Evolutionary conservation across 768 basidiomycete species (phyloP).

Genomic region (Peribolospora baueri): DNA sequence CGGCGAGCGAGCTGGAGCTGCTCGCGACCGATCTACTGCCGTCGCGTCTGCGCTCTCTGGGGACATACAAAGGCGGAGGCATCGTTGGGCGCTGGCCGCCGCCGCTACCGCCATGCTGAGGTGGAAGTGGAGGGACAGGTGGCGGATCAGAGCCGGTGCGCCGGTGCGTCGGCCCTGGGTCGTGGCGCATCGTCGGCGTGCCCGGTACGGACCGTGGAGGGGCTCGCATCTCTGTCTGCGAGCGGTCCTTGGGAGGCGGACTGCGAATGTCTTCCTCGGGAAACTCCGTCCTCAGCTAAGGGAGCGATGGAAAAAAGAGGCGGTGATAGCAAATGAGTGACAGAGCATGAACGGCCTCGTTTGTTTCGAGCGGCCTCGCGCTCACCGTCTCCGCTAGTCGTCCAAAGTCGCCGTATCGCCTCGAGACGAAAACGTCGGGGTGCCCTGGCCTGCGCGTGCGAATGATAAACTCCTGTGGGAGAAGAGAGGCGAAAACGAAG

Average conservation of each 20-base stretch:
- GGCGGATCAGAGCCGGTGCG: background rate
- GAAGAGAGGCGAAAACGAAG: background rate
- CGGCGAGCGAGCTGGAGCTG: too few species aligned
- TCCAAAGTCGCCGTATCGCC: conserved; percentile 85
- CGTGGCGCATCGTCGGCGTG: too few species aligned
- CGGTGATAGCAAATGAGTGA: background rate
- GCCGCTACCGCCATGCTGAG: background rate
- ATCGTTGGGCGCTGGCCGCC: too few species aligned
- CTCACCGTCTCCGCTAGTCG: conserved; percentile 58
- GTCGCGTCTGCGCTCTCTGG: too few species aligned
- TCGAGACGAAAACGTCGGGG: conserved; percentile 61
- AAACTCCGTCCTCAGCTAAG: conserved; percentile 59
- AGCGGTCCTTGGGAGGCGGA: conserved; percentile 71
- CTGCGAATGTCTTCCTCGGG: conserved; percentile 54
- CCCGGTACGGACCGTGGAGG: too few species aligned
- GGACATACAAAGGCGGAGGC: too few species aligned
- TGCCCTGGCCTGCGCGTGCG: conserved; percentile 50
- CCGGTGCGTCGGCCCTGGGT: too few species aligned
- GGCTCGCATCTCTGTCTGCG: conserved; percentile 4
- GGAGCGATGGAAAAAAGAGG: conserved; percentile 1
- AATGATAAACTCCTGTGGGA: conserved; percentile 72
- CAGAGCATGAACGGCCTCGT: conserved; percentile 4
- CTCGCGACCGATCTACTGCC: too few species aligned
- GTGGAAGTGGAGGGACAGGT: background rate
- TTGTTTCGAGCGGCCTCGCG: background rate